These are phyloP conservation scores for Acanthamoeba triangularis DNA, from an alignment of 208 protist genomes.

Conservation along the genomic window DNA sequence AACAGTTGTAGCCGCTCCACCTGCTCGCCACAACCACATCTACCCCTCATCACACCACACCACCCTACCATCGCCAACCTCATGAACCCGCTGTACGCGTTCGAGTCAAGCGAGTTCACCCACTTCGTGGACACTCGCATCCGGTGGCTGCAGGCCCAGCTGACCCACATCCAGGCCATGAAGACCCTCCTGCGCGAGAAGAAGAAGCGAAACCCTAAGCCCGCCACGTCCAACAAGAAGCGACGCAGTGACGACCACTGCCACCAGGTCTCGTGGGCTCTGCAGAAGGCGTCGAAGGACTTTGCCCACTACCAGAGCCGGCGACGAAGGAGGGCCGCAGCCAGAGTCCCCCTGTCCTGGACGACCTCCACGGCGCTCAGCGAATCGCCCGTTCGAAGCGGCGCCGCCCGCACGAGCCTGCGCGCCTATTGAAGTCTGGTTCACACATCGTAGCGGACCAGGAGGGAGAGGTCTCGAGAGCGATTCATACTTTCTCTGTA, in stretches of 20 bases:
- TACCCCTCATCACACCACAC: too few relatives aligned
- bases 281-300: not conserved
- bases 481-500: not conserved
- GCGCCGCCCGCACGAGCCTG: not conserved
- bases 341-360: not conserved
- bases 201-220: not conserved
- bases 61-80: not conserved
- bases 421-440: not conserved
- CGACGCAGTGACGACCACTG: constrained; percentile 43
- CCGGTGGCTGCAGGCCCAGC: constrained; percentile 31
- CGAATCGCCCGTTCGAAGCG: not conserved
- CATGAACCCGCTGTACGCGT: not conserved
- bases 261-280: constrained; percentile 49
- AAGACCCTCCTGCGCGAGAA: constrained; percentile 33
- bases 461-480: not conserved
- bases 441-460: not conserved
- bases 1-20: too few relatives aligned
- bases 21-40: not conserved
- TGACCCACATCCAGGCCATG: constrained; percentile 34
- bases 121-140: constrained; percentile 38
- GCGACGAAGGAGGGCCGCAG: not conserved
- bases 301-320: not conserved
- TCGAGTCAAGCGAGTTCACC: constrained; percentile 12
- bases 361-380: not conserved
- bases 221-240: not conserved